A percentile compares a stretch with the other conserved stretches of the same genome.
Conservation (phyloP, 1,284 basidiomycete genomes). For the Inonotus obliquus region DNA sequence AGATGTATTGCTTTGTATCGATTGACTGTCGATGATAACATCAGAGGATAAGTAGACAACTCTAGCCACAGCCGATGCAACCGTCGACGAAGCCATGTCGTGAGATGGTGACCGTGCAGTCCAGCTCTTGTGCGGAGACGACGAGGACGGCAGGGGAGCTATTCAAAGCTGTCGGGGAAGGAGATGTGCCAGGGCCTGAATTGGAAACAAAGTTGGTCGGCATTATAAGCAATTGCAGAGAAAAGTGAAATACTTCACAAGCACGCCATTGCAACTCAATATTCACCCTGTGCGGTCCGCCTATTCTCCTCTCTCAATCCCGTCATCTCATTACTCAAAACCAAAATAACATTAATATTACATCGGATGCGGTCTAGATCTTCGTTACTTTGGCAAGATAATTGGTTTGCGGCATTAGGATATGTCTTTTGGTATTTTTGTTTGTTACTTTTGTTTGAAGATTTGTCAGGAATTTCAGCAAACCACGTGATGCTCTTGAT, state of each 20-base stretch:
- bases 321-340: background rate
- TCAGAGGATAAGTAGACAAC: conserved; percentile 69
- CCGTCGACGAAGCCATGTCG: conserved; percentile 22
- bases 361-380: too few relatives aligned
- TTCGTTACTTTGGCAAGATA: too few relatives aligned
- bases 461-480: too few relatives aligned
- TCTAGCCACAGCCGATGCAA: conserved; percentile 48
- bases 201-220: background rate
- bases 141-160: background rate
- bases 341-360: background rate
- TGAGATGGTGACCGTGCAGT: too few relatives aligned
- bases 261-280: background rate
- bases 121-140: background rate
- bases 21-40: conserved; percentile 53
- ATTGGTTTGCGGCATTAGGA: too few relatives aligned
- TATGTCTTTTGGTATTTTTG: too few relatives aligned
- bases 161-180: background rate
- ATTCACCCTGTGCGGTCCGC: background rate
- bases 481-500: too few relatives aligned
- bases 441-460: too few relatives aligned
- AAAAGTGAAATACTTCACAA: background rate
- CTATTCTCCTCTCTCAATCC: background rate
- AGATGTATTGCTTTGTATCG: conserved; percentile 31
- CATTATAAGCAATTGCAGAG: background rate
- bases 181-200: background rate